These are phyloP conservation scores for Septoria petroselini DNA, from an alignment of 2,329 filamentous ascomycete genomes.

Conservation along the genomic window DNA sequence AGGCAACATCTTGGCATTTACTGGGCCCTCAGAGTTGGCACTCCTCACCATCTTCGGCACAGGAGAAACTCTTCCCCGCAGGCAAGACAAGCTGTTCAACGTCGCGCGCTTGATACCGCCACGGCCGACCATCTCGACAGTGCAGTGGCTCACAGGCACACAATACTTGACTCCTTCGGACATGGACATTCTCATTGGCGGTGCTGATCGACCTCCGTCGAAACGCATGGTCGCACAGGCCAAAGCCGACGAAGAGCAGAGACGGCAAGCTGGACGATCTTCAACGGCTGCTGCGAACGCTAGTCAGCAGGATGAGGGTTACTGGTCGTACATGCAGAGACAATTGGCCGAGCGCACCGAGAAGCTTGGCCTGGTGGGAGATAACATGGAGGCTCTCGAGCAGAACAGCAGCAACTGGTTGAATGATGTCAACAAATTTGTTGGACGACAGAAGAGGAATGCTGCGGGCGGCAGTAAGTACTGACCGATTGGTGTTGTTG, in stretches of 20 bases:
- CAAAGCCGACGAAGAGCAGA: conserved; percentile 67
- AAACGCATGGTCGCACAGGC: conserved; percentile 83
- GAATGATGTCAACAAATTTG: conserved; percentile 82
- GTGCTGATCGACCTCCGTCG: conserved; percentile 79
- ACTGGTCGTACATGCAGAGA: conserved; percentile 75
- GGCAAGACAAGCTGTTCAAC: conserved; percentile 75
- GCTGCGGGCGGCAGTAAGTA: conserved; percentile 62
- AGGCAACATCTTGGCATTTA: conserved; percentile 84
- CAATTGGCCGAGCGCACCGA: conserved; percentile 90
- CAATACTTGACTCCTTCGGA: conserved; percentile 85
- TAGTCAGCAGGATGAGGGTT: conserved; percentile 55
- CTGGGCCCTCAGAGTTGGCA: conserved; percentile 79
- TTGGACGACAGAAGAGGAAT: conserved; percentile 82
- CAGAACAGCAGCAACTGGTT: conserved; percentile 80
- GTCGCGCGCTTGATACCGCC: conserved; percentile 69
- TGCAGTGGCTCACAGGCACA: conserved; percentile 95
- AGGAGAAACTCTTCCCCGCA: conserved; percentile 56
- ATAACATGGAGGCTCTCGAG: conserved; percentile 79
- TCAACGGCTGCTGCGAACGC: conserved; percentile 35
- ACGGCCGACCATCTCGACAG: conserved; percentile 86
- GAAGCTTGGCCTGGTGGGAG: conserved; percentile 75
- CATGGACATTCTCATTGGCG: conserved; percentile 85
- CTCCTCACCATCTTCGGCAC: conserved; percentile 82
- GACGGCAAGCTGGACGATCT: conserved; percentile 39
- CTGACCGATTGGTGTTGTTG: not conserved